Base-by-base conservation (phyloP, 2,329 filamentous ascomycete genomes). In the Cercospora zeae-maydis region DNA sequence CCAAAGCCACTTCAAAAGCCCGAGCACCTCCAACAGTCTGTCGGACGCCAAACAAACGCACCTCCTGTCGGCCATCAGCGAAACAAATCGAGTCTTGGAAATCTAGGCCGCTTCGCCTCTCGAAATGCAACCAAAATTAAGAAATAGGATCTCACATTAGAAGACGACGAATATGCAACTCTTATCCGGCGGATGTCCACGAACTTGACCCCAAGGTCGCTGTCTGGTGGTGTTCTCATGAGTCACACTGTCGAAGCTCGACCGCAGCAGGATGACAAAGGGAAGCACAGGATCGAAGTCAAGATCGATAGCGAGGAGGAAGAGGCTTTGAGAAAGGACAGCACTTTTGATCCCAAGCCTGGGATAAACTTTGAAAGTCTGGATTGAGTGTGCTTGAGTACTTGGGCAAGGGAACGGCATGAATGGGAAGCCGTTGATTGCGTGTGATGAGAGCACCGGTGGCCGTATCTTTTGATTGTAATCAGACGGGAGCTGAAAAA, bases 81-180 rank as follows among this genome's bases (percentile, higher is more conserved):
- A 64, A 69, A 69, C 7, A 75, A 77, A 69, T 75, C 74, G n/a
- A 78, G 78, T 67, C 68, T 81, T 63, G 77, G 77, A 45, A 76
- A 79, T 61, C 66, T 58, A 9, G 61, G 61, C 42, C n/a, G 49
- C 8, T 56, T 61, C 49, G 51, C 52, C 11, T 39, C 51, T 45
- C 34, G 56, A 1, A 59, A 33, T 9, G 30, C 49, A 8, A 52
- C 49, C 1, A 52, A 52, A 14, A 52, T 33, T 11, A 52, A 52
- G 49, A 52, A 52, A 52, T 52, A 52, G 49, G 31, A 52, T 33
- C 31, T 34, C 31, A 34, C 27, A 31, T 33, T 27, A 31, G 13
- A n/a, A 21, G n/a, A 52, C 3, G 49, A 33, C 30, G 21, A 10
- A 9, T n/a, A 37, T 33, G 21, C 21, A 11, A 11, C 39, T 19